These are phyloP conservation scores for Moesziomyces antarcticus DNA, from an alignment of 1,284 basidiomycete genomes.

Conservation along the genomic window DNA sequence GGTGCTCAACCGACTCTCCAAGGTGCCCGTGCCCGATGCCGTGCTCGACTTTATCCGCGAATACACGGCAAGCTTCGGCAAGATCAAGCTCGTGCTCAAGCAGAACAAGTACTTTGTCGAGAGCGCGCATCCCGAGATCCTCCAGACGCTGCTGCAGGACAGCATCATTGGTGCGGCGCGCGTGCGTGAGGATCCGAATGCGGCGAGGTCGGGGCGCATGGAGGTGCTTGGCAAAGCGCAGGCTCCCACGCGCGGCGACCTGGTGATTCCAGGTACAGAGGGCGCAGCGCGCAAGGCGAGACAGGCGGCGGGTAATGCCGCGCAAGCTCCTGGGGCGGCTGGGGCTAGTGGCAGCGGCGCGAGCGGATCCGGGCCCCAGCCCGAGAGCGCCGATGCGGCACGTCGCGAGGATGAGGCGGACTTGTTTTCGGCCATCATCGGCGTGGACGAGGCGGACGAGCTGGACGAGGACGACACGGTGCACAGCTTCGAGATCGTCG, in stretches of 20 bases:
- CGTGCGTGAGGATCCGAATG: conserved; percentile 50
- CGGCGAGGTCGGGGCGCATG: conserved; percentile 39
- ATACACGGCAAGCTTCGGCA: conserved; percentile 66
- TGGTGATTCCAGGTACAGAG: conserved; percentile 62
- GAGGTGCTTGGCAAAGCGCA: conserved; percentile 53
- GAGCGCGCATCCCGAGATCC: conserved; percentile 63
- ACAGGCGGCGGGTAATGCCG: conserved; percentile 36
- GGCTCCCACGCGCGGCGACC: conserved; percentile 59
- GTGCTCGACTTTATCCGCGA: conserved; percentile 65
- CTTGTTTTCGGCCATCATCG: conserved; percentile 66
- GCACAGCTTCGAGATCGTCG: conserved; percentile 66
- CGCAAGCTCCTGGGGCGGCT: conserved; percentile 17
- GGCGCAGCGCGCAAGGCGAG: conserved; percentile 47
- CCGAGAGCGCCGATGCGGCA: conserved; percentile 37
- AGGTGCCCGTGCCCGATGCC: conserved; percentile 63
- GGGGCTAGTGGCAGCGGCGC: conserved; percentile 14
- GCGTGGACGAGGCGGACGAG: conserved; percentile 65
- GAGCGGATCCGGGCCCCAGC: conserved; percentile 28
- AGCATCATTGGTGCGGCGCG: conserved; percentile 60
- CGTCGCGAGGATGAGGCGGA: conserved; percentile 59
- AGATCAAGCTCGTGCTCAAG: conserved; percentile 68
- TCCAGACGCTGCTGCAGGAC: conserved; percentile 64
- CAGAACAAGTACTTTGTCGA: conserved; percentile 68
- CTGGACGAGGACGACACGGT: conserved; percentile 66
- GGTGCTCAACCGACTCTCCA: conserved; percentile 72